A percentile compares a stretch with the other conserved stretches of the same genome.
These are phyloP conservation scores for Trypanosomatidae sp. DNA, from an alignment of 208 protist genomes.

Conservation along the genomic window DNA sequence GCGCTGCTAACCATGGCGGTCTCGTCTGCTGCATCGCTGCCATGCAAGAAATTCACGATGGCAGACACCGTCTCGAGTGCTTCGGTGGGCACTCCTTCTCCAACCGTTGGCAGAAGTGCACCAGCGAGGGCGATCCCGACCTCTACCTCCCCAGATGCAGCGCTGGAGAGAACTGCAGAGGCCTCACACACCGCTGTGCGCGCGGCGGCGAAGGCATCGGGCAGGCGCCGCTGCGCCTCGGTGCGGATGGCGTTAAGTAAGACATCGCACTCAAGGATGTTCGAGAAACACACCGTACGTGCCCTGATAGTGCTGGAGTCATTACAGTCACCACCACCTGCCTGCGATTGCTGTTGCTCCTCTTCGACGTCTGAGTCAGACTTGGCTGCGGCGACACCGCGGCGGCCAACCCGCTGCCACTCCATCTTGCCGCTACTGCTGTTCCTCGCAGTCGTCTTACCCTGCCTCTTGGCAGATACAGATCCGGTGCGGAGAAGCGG, in stretches of 20 bases:
- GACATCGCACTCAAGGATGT: conserved; percentile 14
- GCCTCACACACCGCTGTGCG: conserved; percentile 19
- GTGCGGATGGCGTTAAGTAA: conserved; percentile 9
- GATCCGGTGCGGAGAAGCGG: conserved; percentile 3
- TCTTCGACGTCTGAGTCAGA: conserved; percentile 12
- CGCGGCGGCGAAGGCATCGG: conserved; percentile 12
- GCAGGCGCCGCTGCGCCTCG: conserved; percentile 26
- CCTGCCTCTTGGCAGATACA: background rate
- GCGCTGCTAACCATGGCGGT: background rate
- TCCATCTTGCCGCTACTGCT: background rate
- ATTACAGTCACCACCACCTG: background rate
- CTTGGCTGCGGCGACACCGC: background rate
- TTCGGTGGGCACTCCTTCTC: background rate
- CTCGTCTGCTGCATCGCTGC: background rate
- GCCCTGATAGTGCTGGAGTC: background rate
- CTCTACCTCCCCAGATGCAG: conserved; percentile 8
- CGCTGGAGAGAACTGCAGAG: background rate
- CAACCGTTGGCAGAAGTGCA: conserved; percentile 18
- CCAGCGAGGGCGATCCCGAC: conserved; percentile 22
- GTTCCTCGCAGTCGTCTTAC: background rate
- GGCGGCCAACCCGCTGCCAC: background rate
- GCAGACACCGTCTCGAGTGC: conserved; percentile 13
- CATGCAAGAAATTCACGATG: conserved; percentile 28
- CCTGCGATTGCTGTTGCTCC: background rate
- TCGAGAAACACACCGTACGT: background rate